A percentile compares a stretch with the other conserved stretches of the same genome.
phyloP scores from a whole-genome alignment of 78 protist species.

The Speleostelium caveatum region DNA sequence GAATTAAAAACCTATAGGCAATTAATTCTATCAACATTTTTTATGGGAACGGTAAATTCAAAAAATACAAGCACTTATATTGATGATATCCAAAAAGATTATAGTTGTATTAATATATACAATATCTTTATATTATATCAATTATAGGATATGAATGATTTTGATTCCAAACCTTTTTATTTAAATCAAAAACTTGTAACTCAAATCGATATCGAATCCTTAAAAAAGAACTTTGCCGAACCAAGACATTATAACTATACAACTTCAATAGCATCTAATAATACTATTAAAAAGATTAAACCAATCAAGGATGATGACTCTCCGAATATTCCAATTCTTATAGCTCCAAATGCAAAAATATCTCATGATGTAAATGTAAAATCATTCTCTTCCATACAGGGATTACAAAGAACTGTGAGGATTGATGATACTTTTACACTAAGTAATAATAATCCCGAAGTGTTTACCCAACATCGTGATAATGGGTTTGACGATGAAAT shows the following conservation, averaged over 20 bases:
- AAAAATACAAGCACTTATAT: no score
- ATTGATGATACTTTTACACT: background rate
- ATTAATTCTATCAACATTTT: slow-evolving; percentile 18
- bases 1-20: slow-evolving; percentile 40
- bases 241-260: background rate
- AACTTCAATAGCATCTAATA: background rate
- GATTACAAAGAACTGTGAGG: slow-evolving; percentile 3
- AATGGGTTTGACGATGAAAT: slow-evolving; percentile 40
- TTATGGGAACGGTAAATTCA: no score
- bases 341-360: slow-evolving; percentile 49
- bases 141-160: slow-evolving; percentile 11
- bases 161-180: slow-evolving; percentile 24
- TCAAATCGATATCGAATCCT: slow-evolving; percentile 22
- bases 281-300: slow-evolving; percentile 14
- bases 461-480: no score
- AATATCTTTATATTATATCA: background rate
- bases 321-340: background rate
- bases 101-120: no score
- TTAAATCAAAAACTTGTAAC: slow-evolving; percentile 26
- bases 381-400: background rate
- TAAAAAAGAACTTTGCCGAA: slow-evolving; percentile 13
- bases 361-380: background rate
- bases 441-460: background rate
- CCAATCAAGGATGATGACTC: slow-evolving; percentile 39
- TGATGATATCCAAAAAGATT: no score